Evolutionary conservation across 768 basidiomycete species (phyloP).

Genomic region (Suillus occidentalis): DNA sequence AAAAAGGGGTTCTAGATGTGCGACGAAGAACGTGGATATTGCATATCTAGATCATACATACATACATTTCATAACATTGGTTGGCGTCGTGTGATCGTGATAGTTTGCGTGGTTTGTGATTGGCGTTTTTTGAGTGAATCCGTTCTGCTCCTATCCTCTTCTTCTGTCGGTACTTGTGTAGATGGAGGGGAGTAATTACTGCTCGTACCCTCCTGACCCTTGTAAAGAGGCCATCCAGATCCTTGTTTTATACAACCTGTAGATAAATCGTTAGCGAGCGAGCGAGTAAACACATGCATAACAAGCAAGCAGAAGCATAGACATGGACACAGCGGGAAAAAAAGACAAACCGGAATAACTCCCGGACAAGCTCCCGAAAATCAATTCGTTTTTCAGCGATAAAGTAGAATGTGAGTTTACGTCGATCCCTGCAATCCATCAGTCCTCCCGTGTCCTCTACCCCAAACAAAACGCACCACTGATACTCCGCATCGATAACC

Average conservation of each 20-base stretch:
- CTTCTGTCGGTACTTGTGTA: background rate
- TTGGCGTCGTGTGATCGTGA: background rate
- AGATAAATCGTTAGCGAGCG: slow-evolving; percentile 1
- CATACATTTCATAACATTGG: background rate
- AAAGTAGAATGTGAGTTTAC: slow-evolving; percentile 98
- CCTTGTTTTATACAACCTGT: slow-evolving; percentile 86
- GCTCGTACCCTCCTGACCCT: slow-evolving; percentile 45
- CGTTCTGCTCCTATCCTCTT: background rate
- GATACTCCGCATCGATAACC: slow-evolving; percentile 97
- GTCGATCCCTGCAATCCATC: slow-evolving; percentile 73
- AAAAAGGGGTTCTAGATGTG: slow-evolving; percentile 3
- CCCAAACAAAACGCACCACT: slow-evolving; percentile 63
- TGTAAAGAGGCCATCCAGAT: slow-evolving; percentile 94
- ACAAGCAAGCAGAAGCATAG: background rate
- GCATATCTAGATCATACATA: slow-evolving; percentile 8
- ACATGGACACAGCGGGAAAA: background rate
- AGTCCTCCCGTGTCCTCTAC: background rate
- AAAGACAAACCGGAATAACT: slow-evolving; percentile 73
- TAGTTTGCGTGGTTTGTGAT: background rate
- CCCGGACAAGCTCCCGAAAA: slow-evolving; percentile 94
- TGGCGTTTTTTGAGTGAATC: background rate
- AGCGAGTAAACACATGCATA: background rate
- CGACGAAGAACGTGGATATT: slow-evolving; percentile 9
- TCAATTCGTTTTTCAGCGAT: slow-evolving; percentile 94
- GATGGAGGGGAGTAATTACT: slow-evolving; percentile 28